Base-by-base conservation (phyloP, 768 basidiomycete species). In the Lactarius deliciosus region DNA sequence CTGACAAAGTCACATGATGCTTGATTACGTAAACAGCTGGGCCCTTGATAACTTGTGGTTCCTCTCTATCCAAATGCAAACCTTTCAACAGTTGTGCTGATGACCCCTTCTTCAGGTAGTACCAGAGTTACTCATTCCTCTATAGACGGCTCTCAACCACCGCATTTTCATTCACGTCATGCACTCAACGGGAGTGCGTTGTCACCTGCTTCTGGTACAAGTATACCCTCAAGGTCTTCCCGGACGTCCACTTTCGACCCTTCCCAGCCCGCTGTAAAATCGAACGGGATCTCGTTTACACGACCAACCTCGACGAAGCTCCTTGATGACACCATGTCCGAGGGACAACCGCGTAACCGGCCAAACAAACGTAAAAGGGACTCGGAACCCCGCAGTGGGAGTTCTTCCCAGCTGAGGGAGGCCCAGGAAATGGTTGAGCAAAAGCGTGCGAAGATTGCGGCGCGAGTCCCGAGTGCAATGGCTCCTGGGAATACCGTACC, bases 381-480 rank as follows among this genome's bases (percentile, higher is more conserved):
- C 32, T 63, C 62, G 0, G 60, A 62, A 34, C 15, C 13, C 20
- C 43, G 20, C 13, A 13, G n/a, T 36, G 5, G 36, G 57, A 53
- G 28, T 9, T 36, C 10, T 28, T 63, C 40, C 7, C 50, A 43
- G 13, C 18, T 63, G 50, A 61, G 57, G 13, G 62, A 67, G 25
- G 62, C 66, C 2, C 66, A 63, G 34, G 66, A 67, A 38, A 53
- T 5, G 32, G 66, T 67, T 16, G 61, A 63, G 25, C 61, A 67
- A 32, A 67, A 67, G 22, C 66, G 66, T 45, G 66, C 62, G 25
- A 63, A 36, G 15, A 63, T 66, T 18, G 65, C 65, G 45, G 65
- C 65, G 2, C 65, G 65, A 6, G 65, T 66, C 16, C 65, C 65
- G 25, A 65, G 64, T 9, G 60, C 45, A 1, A 62, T 53, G 55